Base-by-base conservation (phyloP, 1,139 yeast genomes). In the Hansenula sp. region DNA sequence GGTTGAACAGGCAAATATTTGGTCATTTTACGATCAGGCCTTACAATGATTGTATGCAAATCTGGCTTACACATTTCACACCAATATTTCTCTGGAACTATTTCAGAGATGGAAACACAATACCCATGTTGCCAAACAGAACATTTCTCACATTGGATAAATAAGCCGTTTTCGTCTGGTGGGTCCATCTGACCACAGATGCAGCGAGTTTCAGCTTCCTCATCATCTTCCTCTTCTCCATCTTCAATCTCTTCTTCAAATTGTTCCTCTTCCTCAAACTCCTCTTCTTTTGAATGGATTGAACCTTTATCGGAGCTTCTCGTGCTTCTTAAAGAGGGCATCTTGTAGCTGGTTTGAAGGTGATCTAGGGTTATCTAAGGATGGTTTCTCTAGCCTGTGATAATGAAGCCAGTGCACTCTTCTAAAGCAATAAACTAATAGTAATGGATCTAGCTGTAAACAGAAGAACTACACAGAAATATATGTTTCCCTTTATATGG, bases 91-190 rank as follows among this genome's bases (percentile, higher is more conserved):
- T 90, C 96, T 2, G 96, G 96, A 0, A 89, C 89, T 47, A 79
- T 84, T 30, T 79, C 83, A 49, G 71, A 73, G 47, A 88, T 76
- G 1, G 96, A 96, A 35, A 93, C 97, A 68, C 99, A 93, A 65
- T 74, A 90, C 3, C 97, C 98, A 62, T 93, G 99, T 65, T 93
- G 98, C 99, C 98, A 93, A 11, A 84, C 96, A 24, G 89, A 81
- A 67, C 99, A 93, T 50, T 77, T 74, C 56, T 93, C 98, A 72
- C 99, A 93, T 47, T 82, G 81, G 50, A 84, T 84, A 46, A 84
- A 86, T 43, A 84, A 77, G 42, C 87, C 84, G 39, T 77, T 78
- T 51, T 67, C 72, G 45, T 81, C 76, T 49, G 74, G 65, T 41
- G 77, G 66, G 61, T 75, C 71, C 44, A 74, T 48, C 52, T 78